A percentile compares a stretch with the other conserved stretches of the same genome.
Conservation (phyloP, 345 rosid species). For the Pelargonium nanum region DNA sequence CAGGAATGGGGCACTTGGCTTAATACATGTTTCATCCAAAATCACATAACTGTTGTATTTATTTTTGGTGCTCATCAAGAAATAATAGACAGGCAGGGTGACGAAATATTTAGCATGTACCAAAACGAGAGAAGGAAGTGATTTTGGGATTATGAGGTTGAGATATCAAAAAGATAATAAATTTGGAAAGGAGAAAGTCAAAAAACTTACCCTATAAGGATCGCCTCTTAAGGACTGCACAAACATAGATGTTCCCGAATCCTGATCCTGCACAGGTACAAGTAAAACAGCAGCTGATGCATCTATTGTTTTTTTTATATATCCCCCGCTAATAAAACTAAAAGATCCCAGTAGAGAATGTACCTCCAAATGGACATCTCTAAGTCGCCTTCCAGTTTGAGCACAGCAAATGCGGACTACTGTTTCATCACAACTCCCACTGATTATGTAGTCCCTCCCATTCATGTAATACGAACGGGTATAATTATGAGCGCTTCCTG, state of each 20-base stretch:
- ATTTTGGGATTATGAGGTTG: no score
- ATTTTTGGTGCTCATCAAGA: no score
- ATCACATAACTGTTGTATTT: no score
- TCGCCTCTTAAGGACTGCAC: conserved; percentile 54
- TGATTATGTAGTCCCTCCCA: conserved; percentile 45
- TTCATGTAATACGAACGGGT: conserved; percentile 50
- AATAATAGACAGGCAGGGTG: no score
- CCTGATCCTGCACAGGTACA: conserved; percentile 15
- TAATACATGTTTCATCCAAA: not conserved
- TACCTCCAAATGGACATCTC: conserved; percentile 44
- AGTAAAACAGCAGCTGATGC: not conserved
- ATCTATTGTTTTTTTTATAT: no score
- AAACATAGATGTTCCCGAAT: conserved; percentile 29
- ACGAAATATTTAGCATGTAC: no score
- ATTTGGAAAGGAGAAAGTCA: not conserved
- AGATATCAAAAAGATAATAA: no score
- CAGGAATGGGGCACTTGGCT: not conserved
- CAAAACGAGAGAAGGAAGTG: no score
- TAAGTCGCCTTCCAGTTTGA: conserved; percentile 46
- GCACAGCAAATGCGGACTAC: conserved; percentile 39
- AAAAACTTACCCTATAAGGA: conserved; percentile 40
- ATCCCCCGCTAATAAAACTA: not conserved
- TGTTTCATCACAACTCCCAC: conserved; percentile 48
- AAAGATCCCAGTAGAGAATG: not conserved
- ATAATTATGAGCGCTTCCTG: conserved; percentile 41